phyloP scores from a whole-genome alignment of 495 filamentous ascomycete genomes.

The Delitschia confertaspora region DNA sequence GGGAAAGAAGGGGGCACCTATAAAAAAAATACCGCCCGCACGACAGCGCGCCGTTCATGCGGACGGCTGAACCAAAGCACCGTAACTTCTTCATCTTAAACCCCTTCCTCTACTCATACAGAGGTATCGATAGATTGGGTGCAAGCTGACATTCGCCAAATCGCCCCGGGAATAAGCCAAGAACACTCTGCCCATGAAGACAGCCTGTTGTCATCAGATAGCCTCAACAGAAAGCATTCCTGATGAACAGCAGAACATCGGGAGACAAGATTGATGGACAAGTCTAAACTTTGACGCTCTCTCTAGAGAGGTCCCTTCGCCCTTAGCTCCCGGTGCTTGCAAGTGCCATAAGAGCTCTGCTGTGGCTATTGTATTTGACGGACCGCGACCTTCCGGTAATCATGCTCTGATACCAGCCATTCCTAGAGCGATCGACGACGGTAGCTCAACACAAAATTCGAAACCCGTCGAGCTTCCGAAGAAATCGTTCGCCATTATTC shows the following conservation, averaged over 20 bases:
- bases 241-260: conserved; percentile 7
- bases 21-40: conserved; percentile 26
- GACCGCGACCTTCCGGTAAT: conserved; percentile 2
- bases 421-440: too few species aligned
- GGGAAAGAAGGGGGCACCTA: conserved; percentile 26
- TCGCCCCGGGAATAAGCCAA: conserved; percentile 6
- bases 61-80: conserved; percentile 16
- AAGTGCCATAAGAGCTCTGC: conserved; percentile 4
- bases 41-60: too few species aligned
- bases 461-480: conserved; percentile 11
- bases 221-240: conserved; percentile 10
- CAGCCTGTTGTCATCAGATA: conserved; percentile 8
- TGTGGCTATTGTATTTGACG: conserved; percentile 9
- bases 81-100: conserved; percentile 7
- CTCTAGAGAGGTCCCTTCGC: conserved; percentile 79
- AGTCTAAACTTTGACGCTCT: conserved; percentile 95
- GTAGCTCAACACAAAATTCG: too few species aligned
- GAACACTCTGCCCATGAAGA: conserved; percentile 4
- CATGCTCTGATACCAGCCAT: neutral
- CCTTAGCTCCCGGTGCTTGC: conserved; percentile 24
- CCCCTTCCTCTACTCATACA: conserved; percentile 7
- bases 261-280: conserved; percentile 48
- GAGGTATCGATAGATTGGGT: too few species aligned
- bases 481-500: conserved; percentile 6
- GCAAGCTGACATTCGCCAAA: neutral